phyloP scores from a whole-genome alignment of 192 early-diverging fungal species.

The Gorgonomyces haynaldii region DNA sequence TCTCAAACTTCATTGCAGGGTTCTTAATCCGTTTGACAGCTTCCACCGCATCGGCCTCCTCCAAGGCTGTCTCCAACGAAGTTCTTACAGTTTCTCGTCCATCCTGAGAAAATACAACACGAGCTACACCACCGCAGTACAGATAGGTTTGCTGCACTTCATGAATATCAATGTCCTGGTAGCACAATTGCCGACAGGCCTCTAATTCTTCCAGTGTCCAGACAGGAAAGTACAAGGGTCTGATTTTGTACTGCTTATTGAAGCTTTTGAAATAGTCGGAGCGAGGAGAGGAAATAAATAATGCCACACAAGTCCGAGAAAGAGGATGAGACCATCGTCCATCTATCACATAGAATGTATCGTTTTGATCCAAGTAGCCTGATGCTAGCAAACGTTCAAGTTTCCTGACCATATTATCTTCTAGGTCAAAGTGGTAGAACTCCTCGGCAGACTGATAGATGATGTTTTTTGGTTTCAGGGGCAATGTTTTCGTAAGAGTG shows the following conservation, averaged over 20 bases:
- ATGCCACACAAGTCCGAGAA: neutral
- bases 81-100: neutral
- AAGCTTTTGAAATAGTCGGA: slow-evolving; percentile 13
- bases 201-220: slow-evolving; percentile 12
- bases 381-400: too few relatives aligned
- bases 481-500: slow-evolving; percentile 7
- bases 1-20: slow-evolving; percentile 1
- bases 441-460: too few relatives aligned
- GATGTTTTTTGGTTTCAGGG: slow-evolving; percentile 2
- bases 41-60: slow-evolving; percentile 8
- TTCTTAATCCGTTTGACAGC: slow-evolving; percentile 5
- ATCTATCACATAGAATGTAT: slow-evolving; percentile 18
- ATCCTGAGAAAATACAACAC: slow-evolving; percentile 11
- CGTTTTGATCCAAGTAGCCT: neutral
- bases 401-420: too few relatives aligned
- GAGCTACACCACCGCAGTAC: slow-evolving; percentile 16
- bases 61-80: slow-evolving; percentile 5
- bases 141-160: slow-evolving; percentile 7
- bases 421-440: too few relatives aligned
- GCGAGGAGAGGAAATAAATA: slow-evolving; percentile 14
- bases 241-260: slow-evolving; percentile 9
- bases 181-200: slow-evolving; percentile 10
- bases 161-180: slow-evolving; percentile 1
- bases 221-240: slow-evolving; percentile 10
- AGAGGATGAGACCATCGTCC: slow-evolving; percentile 12